Conservation (phyloP, 2,329 filamentous ascomycete species). For the Neonectria sp. region DNA sequence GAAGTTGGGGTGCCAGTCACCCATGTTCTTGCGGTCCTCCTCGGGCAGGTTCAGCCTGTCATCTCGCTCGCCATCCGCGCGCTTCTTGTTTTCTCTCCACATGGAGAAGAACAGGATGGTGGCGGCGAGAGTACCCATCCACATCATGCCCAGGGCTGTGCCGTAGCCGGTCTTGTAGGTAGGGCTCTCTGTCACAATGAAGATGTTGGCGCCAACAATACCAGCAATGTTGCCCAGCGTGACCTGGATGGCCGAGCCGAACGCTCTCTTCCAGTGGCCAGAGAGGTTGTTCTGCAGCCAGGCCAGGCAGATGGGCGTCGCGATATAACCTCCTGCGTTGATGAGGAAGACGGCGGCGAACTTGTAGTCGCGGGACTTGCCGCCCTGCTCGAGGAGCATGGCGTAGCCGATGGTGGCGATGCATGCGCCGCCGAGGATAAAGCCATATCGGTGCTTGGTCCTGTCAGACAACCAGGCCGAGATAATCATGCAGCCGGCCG, state of each 20-base stretch:
- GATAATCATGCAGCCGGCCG: slow-evolving; percentile 48
- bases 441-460: slow-evolving; percentile 67
- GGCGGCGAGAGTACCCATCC: slow-evolving; percentile 58
- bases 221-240: slow-evolving; percentile 66
- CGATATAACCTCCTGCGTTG: slow-evolving; percentile 67
- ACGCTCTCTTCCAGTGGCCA: slow-evolving; percentile 70
- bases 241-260: slow-evolving; percentile 66
- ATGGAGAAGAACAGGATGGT: slow-evolving; percentile 48
- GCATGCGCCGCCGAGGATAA: slow-evolving; percentile 65
- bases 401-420: slow-evolving; percentile 69
- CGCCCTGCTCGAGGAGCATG: slow-evolving; percentile 61
- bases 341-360: slow-evolving; percentile 71
- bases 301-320: slow-evolving; percentile 67
- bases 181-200: slow-evolving; percentile 62
- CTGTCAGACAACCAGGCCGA: slow-evolving; percentile 64
- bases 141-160: slow-evolving; percentile 61
- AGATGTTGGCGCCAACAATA: slow-evolving; percentile 65
- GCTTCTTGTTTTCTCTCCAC: slow-evolving; percentile 54
- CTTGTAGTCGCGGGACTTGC: slow-evolving; percentile 49
- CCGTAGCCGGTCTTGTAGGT: slow-evolving; percentile 66
- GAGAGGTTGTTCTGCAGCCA: slow-evolving; percentile 72
- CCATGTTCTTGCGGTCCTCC: slow-evolving; percentile 51
- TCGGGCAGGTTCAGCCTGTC: slow-evolving; percentile 48
- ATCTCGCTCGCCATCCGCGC: slow-evolving; percentile 51
- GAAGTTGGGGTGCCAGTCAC: slow-evolving; percentile 56